Base-by-base conservation (phyloP, 1,139 yeast species). In the Diutina siamensis region DNA sequence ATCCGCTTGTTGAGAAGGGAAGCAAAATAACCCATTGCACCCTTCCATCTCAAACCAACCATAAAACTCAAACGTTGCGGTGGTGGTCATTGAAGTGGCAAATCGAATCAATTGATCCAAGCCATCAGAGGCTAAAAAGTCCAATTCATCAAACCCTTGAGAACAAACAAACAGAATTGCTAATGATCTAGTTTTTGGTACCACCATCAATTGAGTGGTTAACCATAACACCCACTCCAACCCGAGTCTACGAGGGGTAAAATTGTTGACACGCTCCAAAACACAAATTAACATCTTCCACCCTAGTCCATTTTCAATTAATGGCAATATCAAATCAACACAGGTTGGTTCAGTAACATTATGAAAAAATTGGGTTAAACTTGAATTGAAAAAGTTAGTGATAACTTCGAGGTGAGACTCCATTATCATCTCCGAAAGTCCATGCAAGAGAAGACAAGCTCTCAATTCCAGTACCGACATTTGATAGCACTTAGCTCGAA, bases 241-340 rank as follows among this genome's bases (percentile, higher is more conserved):
- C 3, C 42, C 32, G 1, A 38, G 17, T 2, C 31, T 8, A 2
- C 13, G 31, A 1, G 42, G 42, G 4, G 15, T 9, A 8, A 38
- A n/a, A 10, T 38, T 31, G n/a, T 25, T 22, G 32, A 38, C 32
- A 7, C 42, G 32, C 12, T 38, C 42, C 21, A 38, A 38, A n/a
- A 38, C 7, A 15, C 42, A 22, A 17, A 38, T 8, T 12, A 21
- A 25, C 15, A 38, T 21, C 3, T 20, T 15, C 42, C 42, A 38
- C 13, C 20, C 36, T 15, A 13, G 20, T 7, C 15, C 21, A 18
- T 15, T 18, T 4, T 17, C 21, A 34, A 12, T 7, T 5, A 34
- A 34, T 34, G 10, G 20, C 8, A 4, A 7, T 13, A 17, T 15
- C 18, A 15, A 4, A 3, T 34, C 12, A 12, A 15, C 20, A 12